Conservation (phyloP, 2,329 filamentous ascomycete species). For the Chaetomium sp. region DNA sequence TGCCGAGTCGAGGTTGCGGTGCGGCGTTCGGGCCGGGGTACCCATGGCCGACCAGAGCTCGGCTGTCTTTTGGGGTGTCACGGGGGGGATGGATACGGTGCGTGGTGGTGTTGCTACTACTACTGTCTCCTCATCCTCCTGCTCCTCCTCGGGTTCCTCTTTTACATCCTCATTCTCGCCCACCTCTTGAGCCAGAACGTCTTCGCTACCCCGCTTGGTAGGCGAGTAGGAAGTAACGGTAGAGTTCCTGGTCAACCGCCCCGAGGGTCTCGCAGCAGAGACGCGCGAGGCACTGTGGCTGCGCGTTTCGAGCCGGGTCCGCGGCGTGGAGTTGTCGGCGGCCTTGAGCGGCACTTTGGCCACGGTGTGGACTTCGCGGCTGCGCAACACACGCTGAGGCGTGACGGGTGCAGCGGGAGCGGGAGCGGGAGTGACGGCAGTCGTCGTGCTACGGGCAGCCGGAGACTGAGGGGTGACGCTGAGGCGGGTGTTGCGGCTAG, state of each 20-base stretch:
- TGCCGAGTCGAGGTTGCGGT: constrained; percentile 44
- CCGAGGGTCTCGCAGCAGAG: constrained; percentile 36
- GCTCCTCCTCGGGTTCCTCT: too few species aligned
- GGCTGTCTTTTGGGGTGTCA: constrained; percentile 40
- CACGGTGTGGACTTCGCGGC: constrained; percentile 60
- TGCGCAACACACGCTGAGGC: constrained; percentile 46
- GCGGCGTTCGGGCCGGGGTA: constrained; percentile 52
- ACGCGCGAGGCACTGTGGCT: constrained; percentile 46
- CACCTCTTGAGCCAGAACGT: constrained; percentile 10
- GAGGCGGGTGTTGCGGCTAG: neutral
- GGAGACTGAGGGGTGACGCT: too few species aligned
- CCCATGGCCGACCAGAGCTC: constrained; percentile 48
- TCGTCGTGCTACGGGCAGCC: too few species aligned
- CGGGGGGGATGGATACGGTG: constrained; percentile 27
- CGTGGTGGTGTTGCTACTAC: neutral
- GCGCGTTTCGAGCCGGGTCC: constrained; percentile 40
- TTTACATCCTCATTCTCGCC: neutral
- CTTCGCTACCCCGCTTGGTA: constrained; percentile 30
- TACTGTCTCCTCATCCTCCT: too few species aligned
- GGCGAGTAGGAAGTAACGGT: constrained; percentile 41
- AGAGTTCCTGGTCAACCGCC: constrained; percentile 40
- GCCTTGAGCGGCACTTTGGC: constrained; percentile 71
- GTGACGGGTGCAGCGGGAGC: constrained; percentile 43
- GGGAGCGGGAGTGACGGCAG: constrained; percentile 2
- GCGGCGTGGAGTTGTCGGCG: constrained; percentile 51